Conservation (phyloP, 352 stramenopile genomes). For the Aphanomyces cochlioides region DNA sequence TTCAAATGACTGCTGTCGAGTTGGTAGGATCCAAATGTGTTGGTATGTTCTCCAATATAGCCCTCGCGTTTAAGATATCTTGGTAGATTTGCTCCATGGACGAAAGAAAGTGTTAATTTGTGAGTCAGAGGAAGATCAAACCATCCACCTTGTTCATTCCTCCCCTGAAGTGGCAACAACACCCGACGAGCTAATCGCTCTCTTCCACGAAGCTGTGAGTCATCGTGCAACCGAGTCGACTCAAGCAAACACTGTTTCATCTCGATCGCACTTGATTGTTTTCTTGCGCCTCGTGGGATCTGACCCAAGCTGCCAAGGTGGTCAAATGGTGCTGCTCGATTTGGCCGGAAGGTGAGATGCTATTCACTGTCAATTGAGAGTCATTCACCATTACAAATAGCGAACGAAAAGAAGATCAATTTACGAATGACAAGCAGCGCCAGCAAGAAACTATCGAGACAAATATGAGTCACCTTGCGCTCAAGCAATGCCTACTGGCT, state of each 20-base stretch:
- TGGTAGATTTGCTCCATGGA: slow-evolving; percentile 45
- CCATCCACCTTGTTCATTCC: slow-evolving; percentile 55
- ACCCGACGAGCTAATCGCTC: slow-evolving; percentile 55
- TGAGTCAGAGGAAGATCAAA: slow-evolving; percentile 60
- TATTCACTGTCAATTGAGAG: neutral
- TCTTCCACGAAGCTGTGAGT: slow-evolving; percentile 64
- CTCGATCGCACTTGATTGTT: slow-evolving; percentile 64
- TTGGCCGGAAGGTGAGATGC: slow-evolving; percentile 39
- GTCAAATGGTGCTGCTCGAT: slow-evolving; percentile 60
- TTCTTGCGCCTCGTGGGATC: slow-evolving; percentile 51
- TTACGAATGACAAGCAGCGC: slow-evolving; percentile 64
- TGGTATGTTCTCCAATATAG: slow-evolving; percentile 33
- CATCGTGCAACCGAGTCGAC: slow-evolving; percentile 77
- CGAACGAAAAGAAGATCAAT: slow-evolving; percentile 74
- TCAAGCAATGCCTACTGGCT: slow-evolving; percentile 80
- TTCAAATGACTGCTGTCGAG: slow-evolving; percentile 59
- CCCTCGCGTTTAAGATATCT: neutral
- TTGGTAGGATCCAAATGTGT: slow-evolving; percentile 66
- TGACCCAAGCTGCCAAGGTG: slow-evolving; percentile 38
- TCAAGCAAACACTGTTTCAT: slow-evolving; percentile 66
- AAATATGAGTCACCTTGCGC: slow-evolving; percentile 75
- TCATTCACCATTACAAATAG: slow-evolving; percentile 28
- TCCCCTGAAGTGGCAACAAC: slow-evolving; percentile 48
- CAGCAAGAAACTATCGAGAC: slow-evolving; percentile 77
- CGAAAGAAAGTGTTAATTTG: slow-evolving; percentile 66